Evolutionary conservation across 768 basidiomycete species (phyloP).

Genomic region (Daedaleopsis nitida): DNA sequence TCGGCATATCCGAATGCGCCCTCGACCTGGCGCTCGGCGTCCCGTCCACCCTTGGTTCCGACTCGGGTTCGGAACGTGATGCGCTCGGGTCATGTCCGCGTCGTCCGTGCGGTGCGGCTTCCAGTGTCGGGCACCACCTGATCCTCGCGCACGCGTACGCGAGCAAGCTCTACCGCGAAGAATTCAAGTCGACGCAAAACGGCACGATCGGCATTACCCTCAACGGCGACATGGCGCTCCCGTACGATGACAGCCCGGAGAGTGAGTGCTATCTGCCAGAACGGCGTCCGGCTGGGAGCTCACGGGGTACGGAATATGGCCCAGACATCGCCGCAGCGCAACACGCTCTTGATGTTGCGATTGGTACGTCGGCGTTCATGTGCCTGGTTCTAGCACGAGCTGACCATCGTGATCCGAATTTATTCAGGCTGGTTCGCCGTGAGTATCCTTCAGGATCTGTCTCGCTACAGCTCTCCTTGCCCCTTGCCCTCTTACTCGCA

Average conservation of each 20-base stretch:
- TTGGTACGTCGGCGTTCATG: conserved; percentile 49
- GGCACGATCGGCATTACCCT: conserved; percentile 80
- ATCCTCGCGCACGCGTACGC: conserved; percentile 72
- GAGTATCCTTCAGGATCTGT: conserved; percentile 1
- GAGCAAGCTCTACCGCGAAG: conserved; percentile 64
- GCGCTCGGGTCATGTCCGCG: no score
- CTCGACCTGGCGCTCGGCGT: neutral
- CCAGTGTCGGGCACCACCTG: conserved; percentile 65
- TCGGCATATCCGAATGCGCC: neutral
- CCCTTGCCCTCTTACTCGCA: conserved; percentile 16
- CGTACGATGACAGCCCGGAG: conserved; percentile 67
- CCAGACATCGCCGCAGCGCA: conserved; percentile 70
- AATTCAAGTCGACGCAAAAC: conserved; percentile 62
- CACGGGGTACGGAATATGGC: neutral
- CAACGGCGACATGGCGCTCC: conserved; percentile 76
- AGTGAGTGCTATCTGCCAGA: conserved; percentile 45
- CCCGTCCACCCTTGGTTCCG: no score
- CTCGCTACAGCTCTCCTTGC: neutral
- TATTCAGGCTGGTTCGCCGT: conserved; percentile 59
- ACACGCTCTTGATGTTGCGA: conserved; percentile 70
- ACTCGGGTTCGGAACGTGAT: no score
- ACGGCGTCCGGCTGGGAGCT: neutral
- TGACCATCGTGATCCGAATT: neutral
- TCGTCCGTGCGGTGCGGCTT: no score
- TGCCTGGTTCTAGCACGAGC: conserved; percentile 1